Evolutionary conservation across 1,139 yeast species (phyloP).

Genomic region (Lodderomyces jiufengensis): DNA sequence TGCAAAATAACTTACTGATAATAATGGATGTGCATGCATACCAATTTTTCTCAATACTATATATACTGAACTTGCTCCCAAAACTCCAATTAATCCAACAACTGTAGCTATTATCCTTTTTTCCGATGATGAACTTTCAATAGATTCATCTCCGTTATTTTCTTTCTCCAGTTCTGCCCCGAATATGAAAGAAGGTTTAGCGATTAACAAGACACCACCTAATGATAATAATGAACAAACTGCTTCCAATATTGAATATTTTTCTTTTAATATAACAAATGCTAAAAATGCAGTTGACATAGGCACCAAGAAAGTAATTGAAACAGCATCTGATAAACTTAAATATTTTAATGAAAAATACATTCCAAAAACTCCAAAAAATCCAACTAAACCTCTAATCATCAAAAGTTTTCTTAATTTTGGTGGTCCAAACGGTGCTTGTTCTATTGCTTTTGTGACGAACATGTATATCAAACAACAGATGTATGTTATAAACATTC

Average conservation of each 20-base stretch:
- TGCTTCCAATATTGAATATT: conserved; percentile 65
- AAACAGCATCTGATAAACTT: conserved; percentile 71
- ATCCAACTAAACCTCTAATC: conserved; percentile 72
- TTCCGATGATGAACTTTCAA: conserved; percentile 39
- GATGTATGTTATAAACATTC: conserved; percentile 70
- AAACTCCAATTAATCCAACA: conserved; percentile 65
- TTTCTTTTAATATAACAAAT: conserved; percentile 60
- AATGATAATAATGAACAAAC: conserved; percentile 67
- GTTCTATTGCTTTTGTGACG: conserved; percentile 45
- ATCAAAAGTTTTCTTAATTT: conserved; percentile 52
- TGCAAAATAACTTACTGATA: conserved; percentile 77
- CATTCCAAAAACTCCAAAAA: conserved; percentile 72
- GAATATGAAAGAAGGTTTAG: conserved; percentile 75
- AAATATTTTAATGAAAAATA: conserved; percentile 74
- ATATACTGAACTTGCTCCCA: conserved; percentile 70
- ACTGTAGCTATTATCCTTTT: conserved; percentile 54
- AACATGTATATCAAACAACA: conserved; percentile 56
- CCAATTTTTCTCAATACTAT: conserved; percentile 75
- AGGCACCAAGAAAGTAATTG: conserved; percentile 76
- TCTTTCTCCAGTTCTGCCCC: conserved; percentile 39
- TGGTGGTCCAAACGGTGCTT: conserved; percentile 71
- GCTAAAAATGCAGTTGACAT: conserved; percentile 76
- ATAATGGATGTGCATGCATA: conserved; percentile 69
- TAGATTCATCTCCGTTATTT: conserved; percentile 26
- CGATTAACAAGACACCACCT: conserved; percentile 73